Evolutionary conservation across 495 filamentous ascomycete genomes (phyloP).

Genomic region (Podospora anserina): DNA sequence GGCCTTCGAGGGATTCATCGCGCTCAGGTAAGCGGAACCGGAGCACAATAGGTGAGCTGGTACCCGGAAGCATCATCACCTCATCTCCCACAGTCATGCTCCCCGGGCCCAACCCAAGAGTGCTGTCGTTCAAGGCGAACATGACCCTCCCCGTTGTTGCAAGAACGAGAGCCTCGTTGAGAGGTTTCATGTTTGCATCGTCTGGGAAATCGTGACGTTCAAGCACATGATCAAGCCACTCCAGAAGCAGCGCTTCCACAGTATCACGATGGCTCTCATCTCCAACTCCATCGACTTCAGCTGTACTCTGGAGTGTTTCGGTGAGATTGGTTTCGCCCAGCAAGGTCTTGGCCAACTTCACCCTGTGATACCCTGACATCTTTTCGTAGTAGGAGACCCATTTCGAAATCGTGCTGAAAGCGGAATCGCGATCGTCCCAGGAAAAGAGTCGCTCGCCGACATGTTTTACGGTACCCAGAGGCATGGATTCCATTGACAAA

Average conservation of each 20-base stretch:
- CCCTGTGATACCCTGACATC: not conserved
- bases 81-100: constrained; percentile 8
- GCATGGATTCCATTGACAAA: not conserved
- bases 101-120: constrained; percentile 7
- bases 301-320: not conserved
- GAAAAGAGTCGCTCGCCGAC: not conserved
- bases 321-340: not conserved
- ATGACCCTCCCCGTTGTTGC: constrained; percentile 6
- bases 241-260: not conserved
- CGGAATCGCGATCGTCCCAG: not conserved
- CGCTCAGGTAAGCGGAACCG: not conserved
- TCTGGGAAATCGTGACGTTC: not conserved
- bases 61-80: constrained; percentile 8
- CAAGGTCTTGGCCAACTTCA: not conserved
- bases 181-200: not conserved
- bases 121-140: not conserved
- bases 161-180: not conserved
- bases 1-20: not conserved
- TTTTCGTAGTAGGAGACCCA: not conserved
- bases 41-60: constrained; percentile 3
- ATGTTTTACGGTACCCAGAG: not conserved
- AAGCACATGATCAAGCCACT: not conserved
- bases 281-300: not conserved
- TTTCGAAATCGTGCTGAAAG: not conserved
- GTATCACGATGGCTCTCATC: not conserved